phyloP scores from a whole-genome alignment of 1,139 yeast genomes.

The Torulaspora globosa region DNA sequence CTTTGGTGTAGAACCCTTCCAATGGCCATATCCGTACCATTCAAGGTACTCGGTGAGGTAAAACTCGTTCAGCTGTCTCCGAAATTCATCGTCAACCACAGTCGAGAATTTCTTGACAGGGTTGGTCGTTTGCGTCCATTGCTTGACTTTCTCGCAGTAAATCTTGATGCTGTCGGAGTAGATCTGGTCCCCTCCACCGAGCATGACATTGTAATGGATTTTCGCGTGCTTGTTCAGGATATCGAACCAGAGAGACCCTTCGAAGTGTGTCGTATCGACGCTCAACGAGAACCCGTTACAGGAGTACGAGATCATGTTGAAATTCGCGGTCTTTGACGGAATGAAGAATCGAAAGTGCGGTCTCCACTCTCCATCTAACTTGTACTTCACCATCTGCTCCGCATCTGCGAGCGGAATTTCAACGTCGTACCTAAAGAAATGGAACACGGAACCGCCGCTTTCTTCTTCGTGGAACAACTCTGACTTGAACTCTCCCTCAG shows the following conservation, averaged over 20 bases:
- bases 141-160: conserved; percentile 49
- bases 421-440: conserved; percentile 63
- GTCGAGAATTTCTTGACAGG: conserved; percentile 44
- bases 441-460: conserved; percentile 38
- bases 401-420: conserved; percentile 43
- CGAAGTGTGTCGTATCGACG: conserved; percentile 61
- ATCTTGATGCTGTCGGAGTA: conserved; percentile 79
- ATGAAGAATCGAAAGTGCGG: conserved; percentile 40
- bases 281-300: conserved; percentile 90
- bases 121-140: conserved; percentile 60
- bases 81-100: conserved; percentile 47
- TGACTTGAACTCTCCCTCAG: conserved; percentile 46
- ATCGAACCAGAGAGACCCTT: conserved; percentile 81
- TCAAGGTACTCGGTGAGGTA: conserved; percentile 69
- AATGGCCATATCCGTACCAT: conserved; percentile 89
- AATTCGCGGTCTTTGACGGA: conserved; percentile 28
- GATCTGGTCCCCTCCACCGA: conserved; percentile 96
- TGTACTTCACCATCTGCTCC: conserved; percentile 62
- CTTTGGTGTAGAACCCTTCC: conserved; percentile 65
- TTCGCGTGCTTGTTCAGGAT: conserved; percentile 62
- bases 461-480: conserved; percentile 43
- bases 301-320: conserved; percentile 78
- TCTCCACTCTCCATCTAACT: conserved; percentile 45
- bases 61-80: conserved; percentile 54
- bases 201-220: conserved; percentile 82